Evolutionary conservation across 2,329 filamentous ascomycete species (phyloP), one percentile per base, ranked within the genome.

Genomic region (Leptographium flavum): DNA sequence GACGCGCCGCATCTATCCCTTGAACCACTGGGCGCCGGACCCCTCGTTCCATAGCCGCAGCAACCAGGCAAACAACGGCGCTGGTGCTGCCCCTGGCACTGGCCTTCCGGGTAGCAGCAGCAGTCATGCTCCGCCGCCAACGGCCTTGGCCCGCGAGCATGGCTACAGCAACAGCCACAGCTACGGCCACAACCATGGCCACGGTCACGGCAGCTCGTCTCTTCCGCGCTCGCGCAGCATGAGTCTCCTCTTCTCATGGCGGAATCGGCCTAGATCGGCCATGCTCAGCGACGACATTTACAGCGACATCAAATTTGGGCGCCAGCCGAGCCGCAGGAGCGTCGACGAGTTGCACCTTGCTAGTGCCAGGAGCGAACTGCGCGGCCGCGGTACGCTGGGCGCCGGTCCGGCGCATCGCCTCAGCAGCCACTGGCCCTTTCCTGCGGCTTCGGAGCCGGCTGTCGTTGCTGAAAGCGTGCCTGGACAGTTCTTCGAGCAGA

Each of bases 211-310:
- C 4, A n/a, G 17, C 6, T n/a, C 42, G n/a, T 8, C 25, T 7
- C 21, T 19, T n/a, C 61, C 60, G 48, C 66, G 66, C 21, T 58
- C 63, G 33, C 65, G 70, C 43, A 72, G 69, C 57, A 59, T 69
- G 54, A 75, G 70, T 56, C 58, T 69, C 40, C 71, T 70, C 7
- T 54, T 73, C 14, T 62, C 67, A 7, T 72, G 69, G 68, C 66
- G 66, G 7, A 54, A 55, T 39, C 67, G 64, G 36, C 65, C 67
- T 25, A 73, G 69, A 55, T 66, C 67, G 1, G 55, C 63, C 21
- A 49, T 64, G 9, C 58, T 67, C 38, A 47, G 54, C 35, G 59
- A 63, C 21, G 61, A 63, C 37, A 25, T 59, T 27, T 50, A 52
- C 36, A 15, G 35, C 19, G 25, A 33, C 33, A 19, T 28, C 21